phyloP scores from a whole-genome alignment of 2,329 filamentous ascomycete species.

The Podosphaera xanthii region DNA sequence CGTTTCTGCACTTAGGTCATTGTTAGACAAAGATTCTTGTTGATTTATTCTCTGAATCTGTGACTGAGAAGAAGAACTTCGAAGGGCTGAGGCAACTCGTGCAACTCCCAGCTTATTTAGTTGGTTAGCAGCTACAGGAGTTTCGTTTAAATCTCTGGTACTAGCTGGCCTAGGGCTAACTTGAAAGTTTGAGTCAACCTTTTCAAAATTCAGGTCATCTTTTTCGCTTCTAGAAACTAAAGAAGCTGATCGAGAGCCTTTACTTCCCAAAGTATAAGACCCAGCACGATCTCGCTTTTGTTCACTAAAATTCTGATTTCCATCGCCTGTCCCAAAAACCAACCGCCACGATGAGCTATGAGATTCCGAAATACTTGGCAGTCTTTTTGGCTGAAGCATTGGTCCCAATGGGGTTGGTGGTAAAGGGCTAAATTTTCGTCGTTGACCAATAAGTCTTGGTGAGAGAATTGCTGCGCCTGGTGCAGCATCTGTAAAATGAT shows the following conservation, averaged over 20 bases:
- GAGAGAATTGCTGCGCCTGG: not conserved
- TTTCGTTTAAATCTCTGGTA: not conserved
- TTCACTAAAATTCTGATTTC: slow-evolving; percentile 11
- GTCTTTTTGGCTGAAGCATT: slow-evolving; percentile 7
- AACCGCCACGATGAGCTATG: slow-evolving; percentile 14
- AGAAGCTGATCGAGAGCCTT: not conserved
- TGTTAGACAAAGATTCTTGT: not conserved
- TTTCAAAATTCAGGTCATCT: slow-evolving; percentile 10
- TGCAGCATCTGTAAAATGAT: slow-evolving; percentile 8
- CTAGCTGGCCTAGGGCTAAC: not conserved
- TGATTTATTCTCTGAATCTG: not conserved
- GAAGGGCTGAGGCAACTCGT: not conserved
- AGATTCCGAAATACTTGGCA: slow-evolving; percentile 11
- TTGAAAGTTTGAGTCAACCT: slow-evolving; percentile 7
- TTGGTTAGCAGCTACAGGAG: not conserved
- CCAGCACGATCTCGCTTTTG: slow-evolving; percentile 9
- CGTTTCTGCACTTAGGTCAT: not conserved
- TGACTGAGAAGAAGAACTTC: slow-evolving; percentile 1
- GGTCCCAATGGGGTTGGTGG: slow-evolving; percentile 9
- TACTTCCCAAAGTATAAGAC: slow-evolving; percentile 2
- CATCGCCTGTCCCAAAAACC: slow-evolving; percentile 11
- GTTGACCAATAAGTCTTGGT: slow-evolving; percentile 2
- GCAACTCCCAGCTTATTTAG: slow-evolving; percentile 3
- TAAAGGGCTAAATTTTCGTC: slow-evolving; percentile 7
- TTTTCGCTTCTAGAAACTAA: slow-evolving; percentile 1